Percentiles rank a stretch among this genome's conserved stretches.
Conservation (phyloP, 139 green algal genomes). For the Micractinium conductrix region DNA sequence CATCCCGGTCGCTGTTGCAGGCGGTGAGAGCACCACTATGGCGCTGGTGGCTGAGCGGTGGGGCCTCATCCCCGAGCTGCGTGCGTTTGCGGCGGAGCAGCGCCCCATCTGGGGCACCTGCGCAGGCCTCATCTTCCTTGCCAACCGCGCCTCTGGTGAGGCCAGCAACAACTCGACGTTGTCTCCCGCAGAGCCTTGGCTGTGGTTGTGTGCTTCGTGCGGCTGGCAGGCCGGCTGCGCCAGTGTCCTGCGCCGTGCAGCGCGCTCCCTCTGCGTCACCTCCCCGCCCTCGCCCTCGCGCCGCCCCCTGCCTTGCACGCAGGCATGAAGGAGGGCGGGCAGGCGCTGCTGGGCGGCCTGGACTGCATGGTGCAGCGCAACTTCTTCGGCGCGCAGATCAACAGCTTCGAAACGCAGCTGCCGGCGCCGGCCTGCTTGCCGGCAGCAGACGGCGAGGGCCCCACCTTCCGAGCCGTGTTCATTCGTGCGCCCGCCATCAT, state of each 20-base stretch:
- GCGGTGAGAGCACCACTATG: constrained; percentile 96
- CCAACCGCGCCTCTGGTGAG: constrained; percentile 76
- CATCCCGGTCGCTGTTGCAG: constrained; percentile 30
- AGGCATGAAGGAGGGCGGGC: constrained; percentile 94
- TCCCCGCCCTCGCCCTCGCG: too few species aligned
- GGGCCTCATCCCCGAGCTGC: constrained; percentile 85
- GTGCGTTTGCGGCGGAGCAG: constrained; percentile 56
- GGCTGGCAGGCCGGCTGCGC: too few species aligned
- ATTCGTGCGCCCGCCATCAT: constrained; percentile 96
- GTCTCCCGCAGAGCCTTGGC: too few species aligned
- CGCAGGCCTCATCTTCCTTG: constrained; percentile 98
- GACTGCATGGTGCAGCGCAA: constrained; percentile 94
- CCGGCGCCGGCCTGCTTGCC: constrained; percentile 63
- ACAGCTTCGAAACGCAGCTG: constrained; percentile 94
- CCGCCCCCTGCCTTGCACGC: constrained; percentile 14
- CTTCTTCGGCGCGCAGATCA: constrained; percentile 96
- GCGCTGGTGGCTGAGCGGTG: constrained; percentile 87
- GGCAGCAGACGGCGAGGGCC: neutral
- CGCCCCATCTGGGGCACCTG: constrained; percentile 96
- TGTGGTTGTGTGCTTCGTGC: too few species aligned
- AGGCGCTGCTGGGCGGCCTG: constrained; percentile 93
- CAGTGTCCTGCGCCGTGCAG: too few species aligned
- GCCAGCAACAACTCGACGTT: too few species aligned
- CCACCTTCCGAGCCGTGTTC: constrained; percentile 56
- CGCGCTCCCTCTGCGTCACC: too few species aligned